These are phyloP conservation scores for Gonapodya sp. DNA, from an alignment of 192 early-diverging fungal species.

Conservation along the genomic window DNA sequence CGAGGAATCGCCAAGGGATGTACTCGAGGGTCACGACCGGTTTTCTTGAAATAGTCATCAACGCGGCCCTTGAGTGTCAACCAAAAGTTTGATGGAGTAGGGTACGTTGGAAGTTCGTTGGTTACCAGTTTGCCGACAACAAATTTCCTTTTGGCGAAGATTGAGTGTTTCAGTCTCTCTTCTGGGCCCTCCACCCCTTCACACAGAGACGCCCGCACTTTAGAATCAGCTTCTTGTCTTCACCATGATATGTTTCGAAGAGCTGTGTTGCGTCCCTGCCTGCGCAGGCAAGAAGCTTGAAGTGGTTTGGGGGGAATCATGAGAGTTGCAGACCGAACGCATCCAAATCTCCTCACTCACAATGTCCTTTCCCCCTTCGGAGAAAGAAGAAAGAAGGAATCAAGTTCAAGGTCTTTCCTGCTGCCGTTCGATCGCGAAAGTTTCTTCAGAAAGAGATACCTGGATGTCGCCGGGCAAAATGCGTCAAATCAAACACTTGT, in stretches of 20 bases:
- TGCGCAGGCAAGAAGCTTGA: conserved; percentile 27
- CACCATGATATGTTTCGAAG: conserved; percentile 10
- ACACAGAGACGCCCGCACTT: background rate
- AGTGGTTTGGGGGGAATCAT: background rate
- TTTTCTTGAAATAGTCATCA: conserved; percentile 30
- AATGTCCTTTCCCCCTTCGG: background rate
- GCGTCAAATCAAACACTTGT: conserved; percentile 41
- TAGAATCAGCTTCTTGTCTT: background rate
- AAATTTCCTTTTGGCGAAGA: conserved; percentile 23
- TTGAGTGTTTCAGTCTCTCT: background rate
- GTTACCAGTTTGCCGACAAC: conserved; percentile 26
- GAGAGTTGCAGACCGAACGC: background rate
- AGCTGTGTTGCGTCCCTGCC: conserved; percentile 32
- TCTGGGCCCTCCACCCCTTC: background rate
- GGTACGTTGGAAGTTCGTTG: conserved; percentile 37
- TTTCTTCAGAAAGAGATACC: conserved; percentile 11
- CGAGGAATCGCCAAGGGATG: conserved; percentile 30
- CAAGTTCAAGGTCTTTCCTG: no score
- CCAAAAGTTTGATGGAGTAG: conserved; percentile 35
- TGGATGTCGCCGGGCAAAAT: conserved; percentile 34
- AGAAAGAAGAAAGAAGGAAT: no score
- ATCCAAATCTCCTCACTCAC: background rate
- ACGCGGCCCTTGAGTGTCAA: conserved; percentile 32
- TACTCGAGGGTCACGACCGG: conserved; percentile 36
- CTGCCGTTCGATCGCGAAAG: background rate